phyloP scores from a whole-genome alignment of 1,139 yeast genomes.

The Insectozyma bohioensis region DNA sequence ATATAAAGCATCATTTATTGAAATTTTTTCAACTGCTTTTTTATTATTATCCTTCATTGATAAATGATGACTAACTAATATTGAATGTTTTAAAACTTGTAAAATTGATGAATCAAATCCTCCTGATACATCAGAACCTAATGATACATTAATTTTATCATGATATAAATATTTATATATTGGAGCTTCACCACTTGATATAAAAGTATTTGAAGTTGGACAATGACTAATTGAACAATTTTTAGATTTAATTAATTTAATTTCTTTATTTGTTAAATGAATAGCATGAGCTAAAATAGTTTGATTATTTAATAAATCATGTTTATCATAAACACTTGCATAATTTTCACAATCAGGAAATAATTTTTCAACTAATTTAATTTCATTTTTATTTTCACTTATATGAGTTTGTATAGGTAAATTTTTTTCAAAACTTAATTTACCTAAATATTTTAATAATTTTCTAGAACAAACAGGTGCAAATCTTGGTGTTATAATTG shows the following conservation, averaged over 20 bases:
- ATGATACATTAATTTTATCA: conserved; percentile 68
- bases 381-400: conserved; percentile 75
- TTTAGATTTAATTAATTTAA: conserved; percentile 50
- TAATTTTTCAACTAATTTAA: conserved; percentile 67
- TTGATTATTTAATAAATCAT: conserved; percentile 55
- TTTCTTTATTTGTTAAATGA: conserved; percentile 68
- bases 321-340: conserved; percentile 73
- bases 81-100: conserved; percentile 73
- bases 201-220: conserved; percentile 86
- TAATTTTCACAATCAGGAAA: conserved; percentile 74
- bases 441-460: conserved; percentile 64
- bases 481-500: conserved; percentile 89
- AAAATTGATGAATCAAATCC: conserved; percentile 84
- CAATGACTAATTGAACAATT: conserved; percentile 86
- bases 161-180: conserved; percentile 64
- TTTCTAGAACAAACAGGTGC: conserved; percentile 83
- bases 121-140: conserved; percentile 93
- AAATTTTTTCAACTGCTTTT: conserved; percentile 38
- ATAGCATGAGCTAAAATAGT: conserved; percentile 91
- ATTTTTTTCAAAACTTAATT: conserved; percentile 44
- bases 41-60: conserved; percentile 53
- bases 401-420: conserved; percentile 89
- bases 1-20: conserved; percentile 70
- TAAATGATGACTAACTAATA: conserved; percentile 80
- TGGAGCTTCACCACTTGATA: conserved; percentile 91